Conservation (phyloP, 768 basidiomycete species). For the Trametes sanguinea region DNA sequence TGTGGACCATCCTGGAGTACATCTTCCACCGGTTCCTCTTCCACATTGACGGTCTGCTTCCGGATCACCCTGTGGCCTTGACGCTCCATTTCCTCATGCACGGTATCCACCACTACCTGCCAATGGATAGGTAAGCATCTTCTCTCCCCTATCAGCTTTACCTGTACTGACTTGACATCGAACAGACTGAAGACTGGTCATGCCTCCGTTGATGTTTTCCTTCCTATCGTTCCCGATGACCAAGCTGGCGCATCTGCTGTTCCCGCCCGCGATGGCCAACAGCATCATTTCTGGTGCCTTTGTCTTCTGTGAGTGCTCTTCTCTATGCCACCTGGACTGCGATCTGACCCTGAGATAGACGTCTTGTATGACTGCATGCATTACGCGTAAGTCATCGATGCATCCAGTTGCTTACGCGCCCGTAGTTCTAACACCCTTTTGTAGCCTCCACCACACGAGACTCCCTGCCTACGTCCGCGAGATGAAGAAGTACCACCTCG, state of each 20-base stretch:
- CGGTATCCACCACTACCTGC: conserved; percentile 96
- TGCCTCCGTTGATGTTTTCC: conserved; percentile 89
- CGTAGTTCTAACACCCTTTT: neutral
- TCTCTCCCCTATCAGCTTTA: neutral
- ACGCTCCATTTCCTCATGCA: conserved; percentile 90
- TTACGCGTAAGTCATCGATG: conserved; percentile 63
- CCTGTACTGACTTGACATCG: neutral
- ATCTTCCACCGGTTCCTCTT: conserved; percentile 94
- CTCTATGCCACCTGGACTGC: conserved; percentile 12
- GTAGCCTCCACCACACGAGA: conserved; percentile 79
- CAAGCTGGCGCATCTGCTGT: conserved; percentile 74
- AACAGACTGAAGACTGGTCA: conserved; percentile 85
- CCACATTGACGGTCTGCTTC: conserved; percentile 87
- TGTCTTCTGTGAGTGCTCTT: conserved; percentile 60
- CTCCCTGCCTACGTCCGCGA: conserved; percentile 85
- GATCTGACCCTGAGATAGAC: conserved; percentile 44
- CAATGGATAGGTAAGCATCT: conserved; percentile 80
- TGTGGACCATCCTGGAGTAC: conserved; percentile 97
- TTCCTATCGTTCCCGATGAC: conserved; percentile 85
- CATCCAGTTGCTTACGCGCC: neutral
- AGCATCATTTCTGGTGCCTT: conserved; percentile 85
- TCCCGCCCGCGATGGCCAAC: conserved; percentile 85
- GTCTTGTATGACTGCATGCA: conserved; percentile 89
- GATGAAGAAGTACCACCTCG: conserved; percentile 97
- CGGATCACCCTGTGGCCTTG: conserved; percentile 79